These are phyloP conservation scores for Amylocarpus encephaloides DNA, from an alignment of 2,329 filamentous ascomycete species.

Conservation along the genomic window DNA sequence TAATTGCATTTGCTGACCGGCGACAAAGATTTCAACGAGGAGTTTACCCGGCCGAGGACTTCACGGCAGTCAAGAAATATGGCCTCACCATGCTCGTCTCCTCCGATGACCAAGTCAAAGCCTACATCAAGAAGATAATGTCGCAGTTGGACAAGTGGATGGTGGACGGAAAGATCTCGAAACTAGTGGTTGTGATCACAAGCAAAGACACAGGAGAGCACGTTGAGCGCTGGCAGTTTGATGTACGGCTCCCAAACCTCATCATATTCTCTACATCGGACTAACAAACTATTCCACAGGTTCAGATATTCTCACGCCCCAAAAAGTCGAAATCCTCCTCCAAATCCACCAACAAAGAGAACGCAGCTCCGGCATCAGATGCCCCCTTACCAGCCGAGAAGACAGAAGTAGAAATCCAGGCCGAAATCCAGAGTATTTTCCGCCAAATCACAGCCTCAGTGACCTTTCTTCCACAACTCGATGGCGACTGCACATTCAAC, in stretches of 20 bases:
- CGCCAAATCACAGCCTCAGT: constrained; percentile 97
- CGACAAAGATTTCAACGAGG: constrained; percentile 69
- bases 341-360: constrained; percentile 61
- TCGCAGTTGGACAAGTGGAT: constrained; percentile 97
- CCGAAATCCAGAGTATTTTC: constrained; percentile 94
- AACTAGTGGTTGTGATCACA: constrained; percentile 93
- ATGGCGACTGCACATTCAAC: constrained; percentile 96
- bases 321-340: constrained; percentile 40
- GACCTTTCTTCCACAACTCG: constrained; percentile 89
- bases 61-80: constrained; percentile 98
- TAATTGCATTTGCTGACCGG: neutral
- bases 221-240: constrained; percentile 96
- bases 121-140: constrained; percentile 99
- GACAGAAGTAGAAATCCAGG: constrained; percentile 87
- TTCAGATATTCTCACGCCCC: constrained; percentile 50
- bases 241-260: constrained; percentile 47
- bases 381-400: constrained; percentile 52
- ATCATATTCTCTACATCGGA: neutral
- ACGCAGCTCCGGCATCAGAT: constrained; percentile 49
- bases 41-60: constrained; percentile 91
- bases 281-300: constrained; percentile 30
- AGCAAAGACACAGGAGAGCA: constrained; percentile 96
- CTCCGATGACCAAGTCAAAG: constrained; percentile 94
- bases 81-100: constrained; percentile 80
- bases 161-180: constrained; percentile 92